A percentile compares a stretch with the other conserved stretches of the same genome.
Evolutionary conservation across 1,284 basidiomycete species (phyloP).

Genomic region (Volvariella surrecta): DNA sequence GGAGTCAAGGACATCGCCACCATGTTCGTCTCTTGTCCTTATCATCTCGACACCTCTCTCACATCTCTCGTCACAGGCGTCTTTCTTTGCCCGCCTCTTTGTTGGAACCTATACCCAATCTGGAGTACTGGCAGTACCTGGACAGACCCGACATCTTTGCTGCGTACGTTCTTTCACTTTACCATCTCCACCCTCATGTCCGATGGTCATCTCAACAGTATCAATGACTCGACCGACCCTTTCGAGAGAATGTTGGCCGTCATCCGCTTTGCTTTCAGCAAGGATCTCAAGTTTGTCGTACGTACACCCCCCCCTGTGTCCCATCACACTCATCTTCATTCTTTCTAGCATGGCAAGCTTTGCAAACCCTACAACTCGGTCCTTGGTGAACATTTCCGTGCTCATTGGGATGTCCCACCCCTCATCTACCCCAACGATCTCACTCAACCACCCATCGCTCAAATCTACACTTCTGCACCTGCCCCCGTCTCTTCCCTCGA

Average conservation of each 20-base stretch:
- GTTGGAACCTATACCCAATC: slow-evolving; percentile 86
- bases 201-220: slow-evolving; percentile 29
- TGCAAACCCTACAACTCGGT: slow-evolving; percentile 97
- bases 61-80: slow-evolving; percentile 43
- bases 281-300: slow-evolving; percentile 92
- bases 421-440: slow-evolving; percentile 43
- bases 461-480: slow-evolving; percentile 31
- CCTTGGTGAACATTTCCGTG: slow-evolving; percentile 86
- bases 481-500: slow-evolving; percentile 28
- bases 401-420: slow-evolving; percentile 78
- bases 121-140: slow-evolving; percentile 94
- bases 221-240: slow-evolving; percentile 86
- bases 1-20: slow-evolving; percentile 89
- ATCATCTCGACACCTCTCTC: slow-evolving; percentile 2
- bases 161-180: slow-evolving; percentile 45
- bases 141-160: slow-evolving; percentile 91
- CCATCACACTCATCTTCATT: not conserved
- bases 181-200: not conserved
- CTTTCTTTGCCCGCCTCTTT: slow-evolving; percentile 85
- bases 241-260: slow-evolving; percentile 91
- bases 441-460: slow-evolving; percentile 35
- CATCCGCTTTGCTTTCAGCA: slow-evolving; percentile 84
- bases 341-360: slow-evolving; percentile 70
- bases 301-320: slow-evolving; percentile 21
- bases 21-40: slow-evolving; percentile 48